Conservation (phyloP, 495 filamentous ascomycete species). For the Podospora appendiculata region DNA sequence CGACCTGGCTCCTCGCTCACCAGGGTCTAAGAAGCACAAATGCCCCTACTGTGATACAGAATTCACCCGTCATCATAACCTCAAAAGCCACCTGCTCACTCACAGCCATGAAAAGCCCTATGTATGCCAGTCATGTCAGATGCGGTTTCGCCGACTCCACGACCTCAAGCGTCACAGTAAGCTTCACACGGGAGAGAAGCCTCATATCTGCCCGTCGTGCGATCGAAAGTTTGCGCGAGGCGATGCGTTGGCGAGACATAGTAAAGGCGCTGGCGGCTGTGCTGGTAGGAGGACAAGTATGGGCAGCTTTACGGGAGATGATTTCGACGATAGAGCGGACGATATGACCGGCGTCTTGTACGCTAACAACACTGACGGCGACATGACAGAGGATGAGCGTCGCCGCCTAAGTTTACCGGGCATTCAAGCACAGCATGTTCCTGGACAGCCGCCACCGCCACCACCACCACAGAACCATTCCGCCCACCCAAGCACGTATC, state of each 20-base stretch:
- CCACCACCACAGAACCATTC: constrained; percentile 30
- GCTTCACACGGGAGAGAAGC: constrained; percentile 92
- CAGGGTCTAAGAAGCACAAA: constrained; percentile 80
- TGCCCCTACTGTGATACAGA: constrained; percentile 94
- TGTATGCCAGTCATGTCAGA: constrained; percentile 78
- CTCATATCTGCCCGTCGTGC: constrained; percentile 89
- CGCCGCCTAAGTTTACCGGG: constrained; percentile 57
- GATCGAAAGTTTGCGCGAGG: constrained; percentile 91
- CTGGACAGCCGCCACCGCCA: constrained; percentile 30
- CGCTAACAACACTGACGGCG: constrained; percentile 48
- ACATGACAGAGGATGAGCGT: constrained; percentile 42
- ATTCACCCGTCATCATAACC: constrained; percentile 95
- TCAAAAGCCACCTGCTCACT: constrained; percentile 97
- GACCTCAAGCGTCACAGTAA: constrained; percentile 95
- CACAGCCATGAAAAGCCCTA: constrained; percentile 99
- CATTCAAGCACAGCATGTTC: constrained; percentile 62
- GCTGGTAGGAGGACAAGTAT: constrained; percentile 83
- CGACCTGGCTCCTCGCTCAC: constrained; percentile 28
- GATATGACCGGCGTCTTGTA: constrained; percentile 75
- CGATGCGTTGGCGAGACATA: constrained; percentile 89
- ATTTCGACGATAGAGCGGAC: constrained; percentile 53
- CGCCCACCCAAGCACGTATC: constrained; percentile 62
- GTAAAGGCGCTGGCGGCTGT: constrained; percentile 92
- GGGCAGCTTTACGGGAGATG: constrained; percentile 76
- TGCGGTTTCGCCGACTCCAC: constrained; percentile 85